Evolutionary conservation across 176 grass and related monocot genomes (phyloP).

Genomic region (Carex cristatella): DNA sequence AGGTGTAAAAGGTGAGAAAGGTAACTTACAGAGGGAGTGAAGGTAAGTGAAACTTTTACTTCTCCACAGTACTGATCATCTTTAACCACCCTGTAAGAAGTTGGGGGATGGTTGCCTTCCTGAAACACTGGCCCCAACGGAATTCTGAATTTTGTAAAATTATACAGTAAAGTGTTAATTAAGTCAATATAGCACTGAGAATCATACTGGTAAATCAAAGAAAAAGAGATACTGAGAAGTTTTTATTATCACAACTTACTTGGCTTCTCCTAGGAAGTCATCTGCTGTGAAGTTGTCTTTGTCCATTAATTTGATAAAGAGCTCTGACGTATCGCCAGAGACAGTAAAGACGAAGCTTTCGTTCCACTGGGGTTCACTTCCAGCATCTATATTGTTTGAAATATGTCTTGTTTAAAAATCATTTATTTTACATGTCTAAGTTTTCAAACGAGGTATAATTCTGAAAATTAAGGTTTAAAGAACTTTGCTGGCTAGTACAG

Average conservation of each 20-base stretch:
- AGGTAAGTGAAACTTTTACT: slow-evolving; percentile 46
- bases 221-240: background rate
- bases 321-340: slow-evolving; percentile 44
- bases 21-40: slow-evolving; percentile 6
- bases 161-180: background rate
- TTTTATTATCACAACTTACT: slow-evolving; percentile 30
- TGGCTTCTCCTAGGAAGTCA: slow-evolving; percentile 81
- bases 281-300: slow-evolving; percentile 56
- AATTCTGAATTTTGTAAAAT: slow-evolving; percentile 7
- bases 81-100: slow-evolving; percentile 75
- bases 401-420: background rate
- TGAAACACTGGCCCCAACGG: slow-evolving; percentile 32
- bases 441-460: background rate
- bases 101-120: slow-evolving; percentile 56
- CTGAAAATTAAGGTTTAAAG: too few relatives aligned
- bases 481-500: background rate
- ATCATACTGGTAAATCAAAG: slow-evolving; percentile 3
- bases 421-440: background rate
- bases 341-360: slow-evolving; percentile 87
- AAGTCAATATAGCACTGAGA: background rate
- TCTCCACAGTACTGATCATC: slow-evolving; percentile 68
- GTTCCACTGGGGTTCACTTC: slow-evolving; percentile 84
- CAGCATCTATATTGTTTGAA: slow-evolving; percentile 51
- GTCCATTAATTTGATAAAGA: slow-evolving; percentile 78
- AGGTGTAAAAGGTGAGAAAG: background rate